These are phyloP conservation scores for Tuber aestivum DNA, from an alignment of 495 filamentous ascomycete species.

Conservation along the genomic window DNA sequence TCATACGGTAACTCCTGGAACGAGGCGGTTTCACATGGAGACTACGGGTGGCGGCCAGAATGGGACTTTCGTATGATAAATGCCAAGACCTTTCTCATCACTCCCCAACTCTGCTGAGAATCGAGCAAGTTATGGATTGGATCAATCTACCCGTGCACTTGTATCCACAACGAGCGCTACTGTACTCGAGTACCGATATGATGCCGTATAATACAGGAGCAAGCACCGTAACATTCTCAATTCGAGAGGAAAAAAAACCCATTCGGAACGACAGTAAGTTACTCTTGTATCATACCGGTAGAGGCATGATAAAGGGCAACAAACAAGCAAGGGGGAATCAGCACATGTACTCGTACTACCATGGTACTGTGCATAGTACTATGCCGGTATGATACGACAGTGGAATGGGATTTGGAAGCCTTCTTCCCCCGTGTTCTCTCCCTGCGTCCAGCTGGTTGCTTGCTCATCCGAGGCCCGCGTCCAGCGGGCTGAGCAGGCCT, in stretches of 20 bases:
- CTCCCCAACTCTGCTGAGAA: background rate
- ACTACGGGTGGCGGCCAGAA: background rate
- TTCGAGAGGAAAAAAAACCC: background rate
- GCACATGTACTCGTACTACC: no score
- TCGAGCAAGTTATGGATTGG: background rate
- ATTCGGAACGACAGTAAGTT: no score
- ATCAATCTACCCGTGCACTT: background rate
- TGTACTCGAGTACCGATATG: no score
- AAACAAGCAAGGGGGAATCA: background rate
- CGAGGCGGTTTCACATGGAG: background rate
- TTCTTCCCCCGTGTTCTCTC: background rate
- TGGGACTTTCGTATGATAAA: background rate
- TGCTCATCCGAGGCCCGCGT: background rate
- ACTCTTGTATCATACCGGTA: no score
- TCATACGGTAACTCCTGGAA: conserved; percentile 3
- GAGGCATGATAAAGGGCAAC: no score
- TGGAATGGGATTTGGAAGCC: no score
- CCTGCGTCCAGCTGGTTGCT: background rate
- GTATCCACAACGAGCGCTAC: no score
- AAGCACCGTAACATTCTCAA: no score
- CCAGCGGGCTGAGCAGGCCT: background rate
- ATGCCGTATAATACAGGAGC: no score
- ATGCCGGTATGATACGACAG: no score
- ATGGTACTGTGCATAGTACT: no score
- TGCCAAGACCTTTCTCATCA: background rate